Percentiles rank a stretch among this genome's conserved stretches.
phyloP scores from a whole-genome alignment of 202 grass and related monocot genomes.

The Panicum virgatum region DNA sequence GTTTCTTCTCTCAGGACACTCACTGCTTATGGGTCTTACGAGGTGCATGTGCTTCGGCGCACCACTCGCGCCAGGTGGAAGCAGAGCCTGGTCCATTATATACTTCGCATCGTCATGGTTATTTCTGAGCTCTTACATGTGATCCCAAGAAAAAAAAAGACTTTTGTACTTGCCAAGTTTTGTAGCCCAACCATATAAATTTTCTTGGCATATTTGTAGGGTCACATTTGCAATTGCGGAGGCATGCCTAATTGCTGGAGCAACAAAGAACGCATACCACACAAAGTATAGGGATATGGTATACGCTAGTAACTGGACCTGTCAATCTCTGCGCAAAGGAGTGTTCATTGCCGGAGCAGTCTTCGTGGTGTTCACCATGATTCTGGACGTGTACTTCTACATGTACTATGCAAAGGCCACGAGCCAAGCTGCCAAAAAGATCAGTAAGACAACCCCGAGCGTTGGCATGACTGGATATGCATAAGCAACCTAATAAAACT shows the following conservation, averaged over 20 bases:
- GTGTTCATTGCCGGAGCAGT: slow-evolving; percentile 77
- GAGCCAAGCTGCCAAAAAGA: slow-evolving; percentile 57
- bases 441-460: slow-evolving; percentile 42
- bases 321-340: slow-evolving; percentile 84
- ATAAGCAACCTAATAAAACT: slow-evolving; percentile 28
- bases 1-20: slow-evolving; percentile 81
- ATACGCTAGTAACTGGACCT: slow-evolving; percentile 89
- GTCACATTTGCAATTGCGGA: slow-evolving; percentile 75
- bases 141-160: background rate
- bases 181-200: background rate
- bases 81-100: slow-evolving; percentile 92
- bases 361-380: slow-evolving; percentile 83
- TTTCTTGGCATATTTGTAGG: slow-evolving; percentile 38
- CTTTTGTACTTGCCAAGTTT: background rate
- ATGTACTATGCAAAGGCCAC: slow-evolving; percentile 94
- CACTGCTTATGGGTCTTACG: slow-evolving; percentile 81
- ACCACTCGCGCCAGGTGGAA: slow-evolving; percentile 84
- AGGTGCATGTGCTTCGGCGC: slow-evolving; percentile 96
- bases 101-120: slow-evolving; percentile 90
- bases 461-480: slow-evolving; percentile 76
- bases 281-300: slow-evolving; percentile 87
- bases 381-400: slow-evolving; percentile 86
- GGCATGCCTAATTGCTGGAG: slow-evolving; percentile 76
- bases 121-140: background rate
- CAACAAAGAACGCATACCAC: slow-evolving; percentile 91